Evolutionary conservation across 306 rosid species (phyloP).

Genomic region (Citrullus mucosospermus): DNA sequence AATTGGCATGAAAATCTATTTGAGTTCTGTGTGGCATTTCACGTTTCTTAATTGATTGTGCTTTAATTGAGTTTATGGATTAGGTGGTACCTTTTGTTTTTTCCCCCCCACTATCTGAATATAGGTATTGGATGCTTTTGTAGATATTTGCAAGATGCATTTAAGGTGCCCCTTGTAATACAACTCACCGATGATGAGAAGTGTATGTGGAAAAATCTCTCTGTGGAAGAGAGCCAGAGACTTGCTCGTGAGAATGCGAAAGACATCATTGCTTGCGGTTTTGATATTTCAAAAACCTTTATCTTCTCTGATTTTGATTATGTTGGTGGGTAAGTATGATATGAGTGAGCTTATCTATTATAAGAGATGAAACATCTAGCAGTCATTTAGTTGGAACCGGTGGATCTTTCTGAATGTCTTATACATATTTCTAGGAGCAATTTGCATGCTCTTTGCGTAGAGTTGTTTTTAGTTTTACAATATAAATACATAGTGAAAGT

Average conservation of each 20-base stretch:
- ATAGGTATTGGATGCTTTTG: constrained; percentile 8
- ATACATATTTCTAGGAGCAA: background rate
- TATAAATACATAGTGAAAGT: constrained; percentile 15
- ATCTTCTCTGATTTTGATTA: constrained; percentile 67
- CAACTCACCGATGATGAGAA: constrained; percentile 96
- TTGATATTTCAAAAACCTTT: constrained; percentile 73
- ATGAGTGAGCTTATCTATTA: background rate
- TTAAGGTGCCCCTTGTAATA: constrained; percentile 89
- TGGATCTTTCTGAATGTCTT: background rate
- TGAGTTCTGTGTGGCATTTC: background rate
- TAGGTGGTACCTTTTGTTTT: background rate
- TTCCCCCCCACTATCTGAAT: background rate
- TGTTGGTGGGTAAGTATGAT: constrained; percentile 67
- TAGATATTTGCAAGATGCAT: constrained; percentile 92
- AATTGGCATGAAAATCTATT: background rate
- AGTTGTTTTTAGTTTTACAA: background rate
- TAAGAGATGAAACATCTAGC: background rate
- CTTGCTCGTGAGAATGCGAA: constrained; percentile 87
- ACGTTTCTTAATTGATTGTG: background rate
- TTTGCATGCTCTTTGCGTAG: background rate
- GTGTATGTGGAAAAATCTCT: constrained; percentile 76
- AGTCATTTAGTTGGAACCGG: background rate
- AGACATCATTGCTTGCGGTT: constrained; percentile 96
- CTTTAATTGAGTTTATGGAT: background rate
- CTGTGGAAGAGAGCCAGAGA: constrained; percentile 65